Evolutionary conservation across 495 filamentous ascomycete species (phyloP).

Genomic region (Glarea lozoyensis): DNA sequence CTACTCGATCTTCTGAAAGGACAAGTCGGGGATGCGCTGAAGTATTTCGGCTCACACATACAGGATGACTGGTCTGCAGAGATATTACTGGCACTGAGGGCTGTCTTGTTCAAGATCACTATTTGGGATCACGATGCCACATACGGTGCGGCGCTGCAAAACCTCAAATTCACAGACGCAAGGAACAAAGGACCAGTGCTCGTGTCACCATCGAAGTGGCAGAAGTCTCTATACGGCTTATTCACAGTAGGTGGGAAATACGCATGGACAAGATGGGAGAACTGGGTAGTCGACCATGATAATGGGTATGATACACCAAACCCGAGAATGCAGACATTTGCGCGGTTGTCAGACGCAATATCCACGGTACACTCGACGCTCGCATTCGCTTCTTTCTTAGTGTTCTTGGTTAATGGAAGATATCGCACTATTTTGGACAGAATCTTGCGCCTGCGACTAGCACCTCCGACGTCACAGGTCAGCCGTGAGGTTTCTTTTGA

Average conservation of each 20-base stretch:
- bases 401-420: conserved; percentile 81
- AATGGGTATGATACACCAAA: conserved; percentile 56
- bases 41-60: conserved; percentile 65
- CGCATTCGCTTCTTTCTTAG: conserved; percentile 74
- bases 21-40: conserved; percentile 83
- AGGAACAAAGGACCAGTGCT: conserved; percentile 52
- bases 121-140: conserved; percentile 95
- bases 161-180: conserved; percentile 82
- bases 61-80: conserved; percentile 80
- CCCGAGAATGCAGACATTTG: conserved; percentile 45
- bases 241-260: conserved; percentile 85
- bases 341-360: conserved; percentile 55
- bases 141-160: conserved; percentile 89
- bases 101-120: conserved; percentile 83
- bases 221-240: conserved; percentile 78
- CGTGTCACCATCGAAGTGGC: conserved; percentile 55
- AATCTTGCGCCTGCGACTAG: conserved; percentile 74
- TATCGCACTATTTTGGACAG: conserved; percentile 90
- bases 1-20: conserved; percentile 74
- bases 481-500: conserved; percentile 91
- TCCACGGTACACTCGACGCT: conserved; percentile 70
- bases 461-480: conserved; percentile 71
- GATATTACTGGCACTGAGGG: conserved; percentile 67
- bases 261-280: conserved; percentile 82
- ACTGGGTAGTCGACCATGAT: conserved; percentile 68